Conservation (phyloP, 768 basidiomycete genomes). For the Polyporus arcularius region DNA sequence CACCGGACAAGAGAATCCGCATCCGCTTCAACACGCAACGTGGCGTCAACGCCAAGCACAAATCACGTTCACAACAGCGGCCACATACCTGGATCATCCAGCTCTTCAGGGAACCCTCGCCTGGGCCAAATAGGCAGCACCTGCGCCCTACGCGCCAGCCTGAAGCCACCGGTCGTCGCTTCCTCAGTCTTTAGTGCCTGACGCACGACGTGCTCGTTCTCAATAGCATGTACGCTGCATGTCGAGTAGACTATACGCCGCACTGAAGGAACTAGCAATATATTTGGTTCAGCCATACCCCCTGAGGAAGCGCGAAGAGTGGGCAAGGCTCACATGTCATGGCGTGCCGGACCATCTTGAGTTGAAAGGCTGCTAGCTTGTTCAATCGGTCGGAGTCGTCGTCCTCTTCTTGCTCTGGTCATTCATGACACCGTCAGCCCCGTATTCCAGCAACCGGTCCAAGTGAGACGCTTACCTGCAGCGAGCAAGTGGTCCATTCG, state of each 20-base stretch:
- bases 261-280: slow-evolving; percentile 66
- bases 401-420: slow-evolving; percentile 57
- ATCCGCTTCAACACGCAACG: slow-evolving; percentile 38
- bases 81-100: slow-evolving; percentile 52
- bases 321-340: slow-evolving; percentile 74
- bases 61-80: neutral
- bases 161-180: slow-evolving; percentile 60
- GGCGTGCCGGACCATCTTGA: slow-evolving; percentile 89
- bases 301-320: neutral
- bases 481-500: slow-evolving; percentile 83
- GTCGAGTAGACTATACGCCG: slow-evolving; percentile 93
- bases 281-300: neutral
- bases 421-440: neutral
- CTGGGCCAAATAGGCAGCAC: slow-evolving; percentile 85
- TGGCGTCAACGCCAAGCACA: neutral
- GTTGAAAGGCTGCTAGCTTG: slow-evolving; percentile 86
- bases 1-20: slow-evolving; percentile 71
- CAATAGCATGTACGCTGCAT: slow-evolving; percentile 89
- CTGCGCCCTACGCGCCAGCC: slow-evolving; percentile 61
- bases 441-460: neutral
- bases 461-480: slow-evolving; percentile 48
- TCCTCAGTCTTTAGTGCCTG: slow-evolving; percentile 72
- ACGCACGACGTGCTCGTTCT: slow-evolving; percentile 91
- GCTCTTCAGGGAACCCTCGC: slow-evolving; percentile 69
- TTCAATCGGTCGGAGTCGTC: slow-evolving; percentile 69